A percentile compares a stretch with the other conserved stretches of the same genome.
phyloP scores from a whole-genome alignment of 2,329 filamentous ascomycete genomes.

The Colletotrichum orchidophilum region DNA sequence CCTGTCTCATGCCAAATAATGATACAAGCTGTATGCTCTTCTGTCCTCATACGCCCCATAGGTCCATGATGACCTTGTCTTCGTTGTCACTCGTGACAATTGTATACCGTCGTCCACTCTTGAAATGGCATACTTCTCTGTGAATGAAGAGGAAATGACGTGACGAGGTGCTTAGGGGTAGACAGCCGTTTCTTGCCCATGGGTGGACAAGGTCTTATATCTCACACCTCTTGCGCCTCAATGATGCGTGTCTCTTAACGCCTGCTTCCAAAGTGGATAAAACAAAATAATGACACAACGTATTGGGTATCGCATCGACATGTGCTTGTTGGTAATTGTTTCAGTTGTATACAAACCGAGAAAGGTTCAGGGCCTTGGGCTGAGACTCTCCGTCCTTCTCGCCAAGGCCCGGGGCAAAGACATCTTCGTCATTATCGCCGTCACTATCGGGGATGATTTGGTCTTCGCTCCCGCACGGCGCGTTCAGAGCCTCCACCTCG shows the following conservation, averaged over 20 bases:
- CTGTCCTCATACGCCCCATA: background rate
- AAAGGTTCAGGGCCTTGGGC: conserved; percentile 53
- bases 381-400: conserved; percentile 36
- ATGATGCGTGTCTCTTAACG: background rate
- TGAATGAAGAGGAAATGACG: background rate
- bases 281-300: conserved; percentile 21
- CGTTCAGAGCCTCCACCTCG: conserved; percentile 63
- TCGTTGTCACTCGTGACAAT: background rate
- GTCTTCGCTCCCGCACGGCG: conserved; percentile 63
- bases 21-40: background rate
- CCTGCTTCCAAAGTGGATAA: conserved; percentile 5
- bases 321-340: conserved; percentile 4
- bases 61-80: background rate
- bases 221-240: background rate
- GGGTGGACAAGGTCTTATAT: background rate
- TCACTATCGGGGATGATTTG: conserved; percentile 64
- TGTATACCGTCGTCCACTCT: background rate
- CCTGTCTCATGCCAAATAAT: background rate
- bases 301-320: conserved; percentile 20
- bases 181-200: background rate
- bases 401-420: conserved; percentile 40
- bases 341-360: conserved; percentile 56
- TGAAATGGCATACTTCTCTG: too few species aligned
- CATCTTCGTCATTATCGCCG: conserved; percentile 52
- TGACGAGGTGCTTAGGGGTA: background rate